These are phyloP conservation scores for Monilinia fructigena DNA, from an alignment of 2,329 filamentous ascomycete genomes.

Conservation along the genomic window DNA sequence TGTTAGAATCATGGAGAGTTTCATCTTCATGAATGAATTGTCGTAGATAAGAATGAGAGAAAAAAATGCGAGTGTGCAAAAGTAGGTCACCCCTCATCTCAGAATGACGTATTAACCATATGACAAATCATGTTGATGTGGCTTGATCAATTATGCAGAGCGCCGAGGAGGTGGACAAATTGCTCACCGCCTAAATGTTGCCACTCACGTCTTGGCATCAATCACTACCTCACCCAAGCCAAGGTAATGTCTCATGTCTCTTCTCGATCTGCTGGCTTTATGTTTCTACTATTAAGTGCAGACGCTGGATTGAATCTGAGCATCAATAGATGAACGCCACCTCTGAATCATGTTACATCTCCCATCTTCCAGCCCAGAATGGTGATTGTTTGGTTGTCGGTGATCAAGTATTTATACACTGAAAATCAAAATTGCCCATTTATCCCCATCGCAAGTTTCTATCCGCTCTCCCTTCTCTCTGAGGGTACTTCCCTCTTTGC, in stretches of 20 bases:
- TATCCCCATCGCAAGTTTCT: neutral
- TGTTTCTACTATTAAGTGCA: no score
- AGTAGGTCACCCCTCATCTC: no score
- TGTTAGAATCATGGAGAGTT: neutral
- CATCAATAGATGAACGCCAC: no score
- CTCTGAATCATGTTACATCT: no score
- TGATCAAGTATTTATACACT: no score
- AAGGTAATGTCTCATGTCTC: no score
- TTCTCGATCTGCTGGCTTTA: no score
- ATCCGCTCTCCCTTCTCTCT: neutral
- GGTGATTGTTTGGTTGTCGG: neutral
- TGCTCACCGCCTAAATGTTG: neutral
- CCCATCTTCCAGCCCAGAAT: neutral
- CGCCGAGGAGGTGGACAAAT: neutral
- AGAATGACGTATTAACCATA: no score
- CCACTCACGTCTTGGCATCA: neutral
- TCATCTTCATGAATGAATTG: neutral
- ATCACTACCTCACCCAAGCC: no score
- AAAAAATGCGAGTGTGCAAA: neutral
- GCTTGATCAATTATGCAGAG: neutral
- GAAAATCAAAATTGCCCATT: neutral
- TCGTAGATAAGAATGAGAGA: neutral
- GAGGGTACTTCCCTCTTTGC: neutral
- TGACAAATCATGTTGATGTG: no score
- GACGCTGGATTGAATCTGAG: no score